These are phyloP conservation scores for Fusarium equiseti DNA, from an alignment of 2,329 filamentous ascomycete species.

Conservation along the genomic window DNA sequence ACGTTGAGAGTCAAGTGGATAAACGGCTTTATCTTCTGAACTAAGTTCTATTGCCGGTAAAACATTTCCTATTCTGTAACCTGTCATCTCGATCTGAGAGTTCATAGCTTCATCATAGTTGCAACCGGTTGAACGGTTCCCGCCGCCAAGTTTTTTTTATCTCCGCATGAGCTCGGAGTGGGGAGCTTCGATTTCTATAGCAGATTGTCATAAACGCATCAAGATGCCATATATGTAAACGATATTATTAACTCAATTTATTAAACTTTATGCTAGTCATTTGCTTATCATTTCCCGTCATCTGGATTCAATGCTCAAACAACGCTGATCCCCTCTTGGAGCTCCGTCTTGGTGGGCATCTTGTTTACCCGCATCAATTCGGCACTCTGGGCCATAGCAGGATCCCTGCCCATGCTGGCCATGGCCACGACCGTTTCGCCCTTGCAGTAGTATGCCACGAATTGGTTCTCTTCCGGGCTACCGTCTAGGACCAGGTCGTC, in stretches of 20 bases:
- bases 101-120: conserved; percentile 16
- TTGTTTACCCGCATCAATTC: conserved; percentile 85
- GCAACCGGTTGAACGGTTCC: conserved; percentile 6
- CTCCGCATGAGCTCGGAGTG: neutral
- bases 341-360: conserved; percentile 85
- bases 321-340: conserved; percentile 72
- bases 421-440: conserved; percentile 90
- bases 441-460: conserved; percentile 89
- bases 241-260: neutral
- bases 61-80: conserved; percentile 25
- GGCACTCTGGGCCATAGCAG: conserved; percentile 82
- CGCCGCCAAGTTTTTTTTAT: conserved; percentile 32
- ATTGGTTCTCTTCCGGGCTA: conserved; percentile 80
- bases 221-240: neutral
- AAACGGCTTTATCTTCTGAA: conserved; percentile 9
- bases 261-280: neutral
- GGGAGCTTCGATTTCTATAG: neutral
- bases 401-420: conserved; percentile 90
- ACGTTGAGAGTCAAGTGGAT: conserved; percentile 9
- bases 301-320: conserved; percentile 41
- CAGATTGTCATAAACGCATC: neutral
- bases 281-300: neutral
- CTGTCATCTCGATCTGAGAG: conserved; percentile 31
- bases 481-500: conserved; percentile 88
- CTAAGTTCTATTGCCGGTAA: conserved; percentile 11